Conservation (phyloP, 352 stramenopile genomes). For the Sclerospora graminicola region DNA sequence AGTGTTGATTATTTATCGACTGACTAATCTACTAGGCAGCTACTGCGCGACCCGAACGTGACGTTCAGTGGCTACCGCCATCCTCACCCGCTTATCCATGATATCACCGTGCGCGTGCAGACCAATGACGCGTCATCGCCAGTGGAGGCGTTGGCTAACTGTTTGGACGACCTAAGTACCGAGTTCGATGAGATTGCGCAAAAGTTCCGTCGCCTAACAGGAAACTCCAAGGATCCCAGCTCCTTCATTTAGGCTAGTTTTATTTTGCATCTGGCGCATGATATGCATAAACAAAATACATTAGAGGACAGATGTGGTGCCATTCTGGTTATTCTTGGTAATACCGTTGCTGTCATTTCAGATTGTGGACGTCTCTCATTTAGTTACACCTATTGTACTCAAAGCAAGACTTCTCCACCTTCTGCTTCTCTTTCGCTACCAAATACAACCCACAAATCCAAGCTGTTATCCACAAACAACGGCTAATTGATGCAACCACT, state of each 20-base stretch:
- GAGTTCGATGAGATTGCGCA: conserved; percentile 83
- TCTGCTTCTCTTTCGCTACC: no score
- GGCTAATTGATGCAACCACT: no score
- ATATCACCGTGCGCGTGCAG: conserved; percentile 92
- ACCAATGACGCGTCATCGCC: conserved; percentile 79
- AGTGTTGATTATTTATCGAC: neutral
- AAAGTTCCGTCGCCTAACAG: conserved; percentile 70
- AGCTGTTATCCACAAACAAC: no score
- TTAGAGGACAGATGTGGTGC: no score
- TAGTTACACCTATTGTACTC: no score
- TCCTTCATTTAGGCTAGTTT: conserved; percentile 56
- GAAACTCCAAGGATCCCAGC: conserved; percentile 78
- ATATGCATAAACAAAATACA: neutral
- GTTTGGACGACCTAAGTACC: conserved; percentile 76
- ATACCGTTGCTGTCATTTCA: no score
- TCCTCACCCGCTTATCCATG: conserved; percentile 94
- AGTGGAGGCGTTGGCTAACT: conserved; percentile 73
- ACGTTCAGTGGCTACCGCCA: conserved; percentile 93
- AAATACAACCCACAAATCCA: no score
- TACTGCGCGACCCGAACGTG: conserved; percentile 80
- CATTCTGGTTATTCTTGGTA: no score
- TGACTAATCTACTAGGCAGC: conserved; percentile 61
- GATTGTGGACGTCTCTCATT: no score
- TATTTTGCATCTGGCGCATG: neutral
- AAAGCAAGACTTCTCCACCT: no score